Base-by-base conservation (phyloP, 1,284 basidiomycete genomes). In the Trichosporon ovoides region DNA sequence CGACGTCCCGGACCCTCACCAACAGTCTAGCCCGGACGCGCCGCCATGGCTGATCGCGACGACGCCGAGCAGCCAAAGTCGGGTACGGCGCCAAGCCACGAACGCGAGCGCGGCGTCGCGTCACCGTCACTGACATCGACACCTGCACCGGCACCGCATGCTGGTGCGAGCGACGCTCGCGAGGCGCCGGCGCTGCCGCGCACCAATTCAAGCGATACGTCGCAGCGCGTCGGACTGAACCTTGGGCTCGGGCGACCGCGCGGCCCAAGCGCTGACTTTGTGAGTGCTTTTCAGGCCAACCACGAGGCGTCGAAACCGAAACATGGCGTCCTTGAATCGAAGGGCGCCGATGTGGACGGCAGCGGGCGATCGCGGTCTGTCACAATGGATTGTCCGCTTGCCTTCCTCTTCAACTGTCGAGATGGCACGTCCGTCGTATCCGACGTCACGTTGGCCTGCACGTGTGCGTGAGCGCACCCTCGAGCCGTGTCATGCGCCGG, bases 221-320 rank as follows among this genome's bases (percentile, higher is more conserved):
- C 43, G 12, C 43, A 18, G 7, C 43, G 43, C 16, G 43, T 48
- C 16, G 43, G 43, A 10, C 43, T 48, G 22, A 48, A 48, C 24
- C 43, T 53, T 16, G 56, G 56, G 12, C 52, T 52, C 16, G 56
- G 56, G 6, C 56, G 56, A 16, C 52, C 56, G 6, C 52, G 52
- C 11, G 51, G 35, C 14, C 52, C 52, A 6, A 56, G 52, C 31
- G 36, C 51, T 31, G 51, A 38, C 24, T 52, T 57, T 53, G 56
- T 57, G 35, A 52, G 56, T 53, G 28, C 14, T 19, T n/a, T 37
- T 7, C 19, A 36, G 36, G 16, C 35, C 16, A 14, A 24, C 35
- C 43, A 31, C 43, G 43, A 16, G 28, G 16, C 14, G 28, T 28
- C 43, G 19, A 43, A 20, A 22, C 22, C 43, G 28, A 48, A 24